Evolutionary conservation across 805 yeast genomes (phyloP), one percentile per base, ranked within the genome.

Genomic region (Candida peoriensis): DNA sequence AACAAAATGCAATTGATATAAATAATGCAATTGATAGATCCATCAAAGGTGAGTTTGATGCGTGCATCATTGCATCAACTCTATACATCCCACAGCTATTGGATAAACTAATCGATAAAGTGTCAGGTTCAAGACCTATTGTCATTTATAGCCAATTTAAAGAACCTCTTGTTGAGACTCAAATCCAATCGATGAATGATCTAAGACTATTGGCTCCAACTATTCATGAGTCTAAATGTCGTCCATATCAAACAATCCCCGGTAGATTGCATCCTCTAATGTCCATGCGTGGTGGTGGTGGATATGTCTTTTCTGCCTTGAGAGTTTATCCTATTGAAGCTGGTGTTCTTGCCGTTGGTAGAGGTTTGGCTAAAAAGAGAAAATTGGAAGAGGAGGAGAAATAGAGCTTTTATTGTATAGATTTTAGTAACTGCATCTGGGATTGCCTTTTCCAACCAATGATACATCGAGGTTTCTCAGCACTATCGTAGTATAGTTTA

Each of bases 201-300:
- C 68, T 76, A 40, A 69, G 87, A 30, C 74, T 85, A 8, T 64
- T 93, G 47, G 90, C 93, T 1, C 95, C 97, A 5, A 75, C 86
- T 12, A 76, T 90, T 16, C 69, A 74, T 42, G 96, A 89, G 57
- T 76, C 94, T 1, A 70, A 85, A 42, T 93, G 83, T 10, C 74
- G 97, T 44, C 80, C 79, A 32, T 89, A 82, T 56, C 99, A 93
- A 64, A 87, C 97, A 4, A 76, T 90, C 20, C 86, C 95, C 14
- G 98, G 97, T 7, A 78, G 94, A 54, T 66, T 90, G 51, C 99
- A 93, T 58, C 99, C 99, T 1, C 54, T 80, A 41, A 93, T 93
- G 99, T 85, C 97, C 0, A 78, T 81, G 70, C 72, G 86, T 50
- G 88, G 95, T 6, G 89, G 82, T 38, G 97, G 97, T 42, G 99